Percentiles rank a stretch among this genome's conserved stretches.
phyloP scores from a whole-genome alignment of 352 stramenopile genomes.

The Globisporangium parvum region DNA sequence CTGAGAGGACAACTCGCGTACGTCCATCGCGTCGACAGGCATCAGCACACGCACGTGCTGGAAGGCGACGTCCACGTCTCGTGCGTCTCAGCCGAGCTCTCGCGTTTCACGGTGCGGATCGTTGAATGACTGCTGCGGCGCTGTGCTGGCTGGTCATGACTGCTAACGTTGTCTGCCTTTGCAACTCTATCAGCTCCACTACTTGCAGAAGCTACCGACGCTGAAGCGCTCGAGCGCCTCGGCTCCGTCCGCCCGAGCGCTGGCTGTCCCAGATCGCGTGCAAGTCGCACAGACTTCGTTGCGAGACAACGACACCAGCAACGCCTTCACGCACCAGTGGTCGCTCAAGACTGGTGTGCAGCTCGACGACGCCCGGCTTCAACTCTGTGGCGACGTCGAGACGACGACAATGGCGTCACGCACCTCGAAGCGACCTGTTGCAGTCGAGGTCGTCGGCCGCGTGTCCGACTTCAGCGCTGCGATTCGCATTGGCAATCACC shows the following conservation, averaged over 20 bases:
- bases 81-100: conserved; percentile 1
- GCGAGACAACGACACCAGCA: background rate
- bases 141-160: no score
- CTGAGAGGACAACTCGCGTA: conserved; percentile 7
- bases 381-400: conserved; percentile 14
- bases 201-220: conserved; percentile 32
- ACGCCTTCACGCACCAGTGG: conserved; percentile 5
- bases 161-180: no score
- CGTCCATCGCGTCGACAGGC: conserved; percentile 1
- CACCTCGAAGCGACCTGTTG: background rate
- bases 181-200: no score
- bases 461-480: conserved; percentile 22
- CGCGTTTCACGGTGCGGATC: conserved; percentile 18
- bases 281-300: background rate
- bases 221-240: background rate
- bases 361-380: conserved; percentile 15
- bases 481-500: conserved; percentile 31
- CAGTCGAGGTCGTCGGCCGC: background rate
- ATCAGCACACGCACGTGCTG: conserved; percentile 7
- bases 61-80: conserved; percentile 4
- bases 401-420: background rate
- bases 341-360: conserved; percentile 24
- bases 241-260: background rate
- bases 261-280: no score
- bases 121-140: no score